Percentiles rank a stretch among this genome's conserved stretches.
Evolutionary conservation across 805 yeast species (phyloP).

Genomic region (Kregervanrija pseudodelftensis): DNA sequence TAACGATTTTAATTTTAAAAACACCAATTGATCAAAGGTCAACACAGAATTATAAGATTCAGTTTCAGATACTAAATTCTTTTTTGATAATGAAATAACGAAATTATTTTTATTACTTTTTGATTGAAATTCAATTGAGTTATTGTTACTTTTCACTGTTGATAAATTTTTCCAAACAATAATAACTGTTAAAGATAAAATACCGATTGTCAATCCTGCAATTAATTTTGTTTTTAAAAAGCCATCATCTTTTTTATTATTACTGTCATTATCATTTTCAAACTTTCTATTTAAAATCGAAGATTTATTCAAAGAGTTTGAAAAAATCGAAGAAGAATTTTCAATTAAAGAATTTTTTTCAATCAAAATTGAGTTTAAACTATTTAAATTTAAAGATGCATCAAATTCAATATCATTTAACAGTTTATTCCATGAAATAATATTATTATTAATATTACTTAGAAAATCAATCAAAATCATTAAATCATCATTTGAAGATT

Average conservation of each 20-base stretch:
- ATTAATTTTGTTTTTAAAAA: constrained; percentile 13
- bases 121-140: neutral
- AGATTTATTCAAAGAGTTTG: neutral
- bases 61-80: neutral
- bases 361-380: constrained; percentile 20
- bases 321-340: neutral
- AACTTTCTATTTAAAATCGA: neutral
- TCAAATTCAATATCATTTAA: constrained; percentile 6
- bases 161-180: constrained; percentile 21
- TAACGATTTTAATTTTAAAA: constrained; percentile 4
- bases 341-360: constrained; percentile 7
- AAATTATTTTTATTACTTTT: neutral
- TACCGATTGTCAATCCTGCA: constrained; percentile 24
- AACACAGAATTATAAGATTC: neutral
- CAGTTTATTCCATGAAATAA: constrained; percentile 10
- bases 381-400: constrained; percentile 8
- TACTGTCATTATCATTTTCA: constrained; percentile 1
- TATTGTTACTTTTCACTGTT: neutral
- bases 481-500: constrained; percentile 24
- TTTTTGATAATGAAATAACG: neutral
- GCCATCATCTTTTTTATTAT: constrained; percentile 2
- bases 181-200: constrained; percentile 23
- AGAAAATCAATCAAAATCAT: constrained; percentile 27
- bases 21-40: constrained; percentile 2
- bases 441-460: constrained; percentile 17